These are phyloP conservation scores for Fusarium nygamai DNA, from an alignment of 2,329 filamentous ascomycete species.

Conservation along the genomic window DNA sequence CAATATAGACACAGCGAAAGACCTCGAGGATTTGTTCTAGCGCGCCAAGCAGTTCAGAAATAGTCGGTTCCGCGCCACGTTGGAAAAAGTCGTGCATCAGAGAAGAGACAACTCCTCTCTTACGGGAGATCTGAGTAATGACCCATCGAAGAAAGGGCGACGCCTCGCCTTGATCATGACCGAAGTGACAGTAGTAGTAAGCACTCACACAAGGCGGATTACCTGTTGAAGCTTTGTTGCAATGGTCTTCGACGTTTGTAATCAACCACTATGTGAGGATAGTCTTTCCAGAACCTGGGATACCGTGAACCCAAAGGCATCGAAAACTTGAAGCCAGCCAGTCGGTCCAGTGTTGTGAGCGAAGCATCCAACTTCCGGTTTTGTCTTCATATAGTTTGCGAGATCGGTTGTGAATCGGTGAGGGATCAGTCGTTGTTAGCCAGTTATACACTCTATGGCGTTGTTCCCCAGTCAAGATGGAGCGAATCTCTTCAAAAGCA, in stretches of 20 bases:
- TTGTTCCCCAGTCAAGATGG: neutral
- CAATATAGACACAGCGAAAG: accelerated
- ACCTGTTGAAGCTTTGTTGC: accelerated
- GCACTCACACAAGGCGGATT: accelerated
- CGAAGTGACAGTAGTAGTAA: neutral
- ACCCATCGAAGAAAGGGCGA: neutral
- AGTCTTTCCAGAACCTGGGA: neutral
- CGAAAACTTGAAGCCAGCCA: accelerated
- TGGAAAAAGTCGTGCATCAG: accelerated
- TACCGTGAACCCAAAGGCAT: neutral
- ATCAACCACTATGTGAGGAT: neutral
- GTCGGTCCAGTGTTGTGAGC: neutral
- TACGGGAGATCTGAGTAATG: neutral
- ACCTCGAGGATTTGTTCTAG: accelerated
- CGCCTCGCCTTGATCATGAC: neutral
- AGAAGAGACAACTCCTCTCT: accelerated
- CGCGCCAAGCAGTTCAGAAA: accelerated
- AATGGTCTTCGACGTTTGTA: accelerated
- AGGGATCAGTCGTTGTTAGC: neutral
- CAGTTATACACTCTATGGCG: neutral
- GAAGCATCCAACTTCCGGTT: neutral
- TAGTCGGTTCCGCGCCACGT: neutral
- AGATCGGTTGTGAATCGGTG: neutral
- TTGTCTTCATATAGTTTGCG: neutral
- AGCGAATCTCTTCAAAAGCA: neutral